Evolutionary conservation across 2,329 filamentous ascomycete species (phyloP), one percentile per base, ranked within the genome.

Genomic region (Gaeumannomyces tritici): DNA sequence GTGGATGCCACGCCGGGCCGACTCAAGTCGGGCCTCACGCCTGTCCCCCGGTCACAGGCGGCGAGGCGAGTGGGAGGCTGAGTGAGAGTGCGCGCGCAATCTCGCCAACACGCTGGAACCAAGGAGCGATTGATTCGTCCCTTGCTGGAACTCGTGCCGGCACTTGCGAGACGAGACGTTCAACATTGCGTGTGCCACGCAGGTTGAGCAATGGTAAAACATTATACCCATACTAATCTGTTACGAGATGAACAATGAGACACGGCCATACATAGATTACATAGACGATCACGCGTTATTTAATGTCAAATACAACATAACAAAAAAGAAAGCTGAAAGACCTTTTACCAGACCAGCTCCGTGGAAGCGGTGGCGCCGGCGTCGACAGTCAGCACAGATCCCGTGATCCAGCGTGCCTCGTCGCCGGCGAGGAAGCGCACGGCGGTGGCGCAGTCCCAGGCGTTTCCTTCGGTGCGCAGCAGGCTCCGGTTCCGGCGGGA

Each of bases 401-500:
- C 76, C 0, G 76, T 79, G 11, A 79, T 76, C 77, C 76, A 79
- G 12, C 77, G 66, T 4, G 77, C 73, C 31, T 79, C 73, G 4
- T 74, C 71, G 11, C 74, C 70, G 0, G 73, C 73, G 1, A 80
- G 65, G 56, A 79, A 79, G 0, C 70, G 66, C 27, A 78, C 73
- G 0, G 76, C 74, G 7, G 69, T 71, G 6, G 75, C 77, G 29
- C 70, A 73, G 62, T 79, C 77, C 77, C 77, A 79, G 0, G 69
- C 77, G 51, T 71, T 79, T 0, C 77, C 77, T 51, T 79, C 76
- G 0, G 75, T 77, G 1, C 72, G 70, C 1, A 79, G 66, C 8
- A 79, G 61, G 58, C 74, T 78, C 51, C 75, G 68, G 2, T 69
- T 70, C 27, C 70, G 76, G 18, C 78, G 68, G 1, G 73, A 72